These are phyloP conservation scores for Phylloboletellus chloephorus DNA, from an alignment of 1,284 basidiomycete genomes.

Conservation along the genomic window DNA sequence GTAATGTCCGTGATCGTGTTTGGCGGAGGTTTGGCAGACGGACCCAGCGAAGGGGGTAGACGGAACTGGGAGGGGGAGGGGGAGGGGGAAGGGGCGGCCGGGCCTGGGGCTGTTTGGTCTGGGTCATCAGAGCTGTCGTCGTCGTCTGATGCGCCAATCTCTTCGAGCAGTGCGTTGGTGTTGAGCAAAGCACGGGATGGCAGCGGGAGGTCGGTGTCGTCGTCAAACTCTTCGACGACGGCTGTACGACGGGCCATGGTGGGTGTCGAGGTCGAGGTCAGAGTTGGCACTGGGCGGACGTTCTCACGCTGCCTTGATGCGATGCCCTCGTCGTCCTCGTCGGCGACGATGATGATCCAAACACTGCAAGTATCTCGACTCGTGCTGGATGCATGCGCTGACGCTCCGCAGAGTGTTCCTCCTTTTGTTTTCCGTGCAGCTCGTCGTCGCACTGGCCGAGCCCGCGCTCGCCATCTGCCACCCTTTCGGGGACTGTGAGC, in stretches of 20 bases:
- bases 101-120: conserved; percentile 39
- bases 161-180: conserved; percentile 75
- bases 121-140: conserved; percentile 34
- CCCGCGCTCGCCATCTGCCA: conserved; percentile 39
- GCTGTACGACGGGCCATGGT: conserved; percentile 61
- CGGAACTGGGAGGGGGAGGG: conserved; percentile 39
- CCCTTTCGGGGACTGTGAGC: conserved; percentile 78
- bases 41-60: conserved; percentile 22
- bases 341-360: conserved; percentile 10
- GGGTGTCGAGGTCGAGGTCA: conserved; percentile 8
- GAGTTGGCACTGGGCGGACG: neutral
- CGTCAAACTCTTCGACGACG: conserved; percentile 76
- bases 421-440: conserved; percentile 7
- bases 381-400: neutral
- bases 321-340: conserved; percentile 5
- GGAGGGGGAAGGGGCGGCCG: conserved; percentile 50
- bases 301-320: conserved; percentile 28
- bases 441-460: conserved; percentile 9
- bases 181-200: conserved; percentile 61
- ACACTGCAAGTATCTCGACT: conserved; percentile 11
- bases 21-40: conserved; percentile 22
- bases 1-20: conserved; percentile 63
- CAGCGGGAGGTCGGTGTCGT: conserved; percentile 80
- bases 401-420: conserved; percentile 16
- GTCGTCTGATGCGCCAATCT: conserved; percentile 44